Evolutionary conservation across 2,329 filamentous ascomycete species (phyloP).

Genomic region (Aureobasidium zeae): DNA sequence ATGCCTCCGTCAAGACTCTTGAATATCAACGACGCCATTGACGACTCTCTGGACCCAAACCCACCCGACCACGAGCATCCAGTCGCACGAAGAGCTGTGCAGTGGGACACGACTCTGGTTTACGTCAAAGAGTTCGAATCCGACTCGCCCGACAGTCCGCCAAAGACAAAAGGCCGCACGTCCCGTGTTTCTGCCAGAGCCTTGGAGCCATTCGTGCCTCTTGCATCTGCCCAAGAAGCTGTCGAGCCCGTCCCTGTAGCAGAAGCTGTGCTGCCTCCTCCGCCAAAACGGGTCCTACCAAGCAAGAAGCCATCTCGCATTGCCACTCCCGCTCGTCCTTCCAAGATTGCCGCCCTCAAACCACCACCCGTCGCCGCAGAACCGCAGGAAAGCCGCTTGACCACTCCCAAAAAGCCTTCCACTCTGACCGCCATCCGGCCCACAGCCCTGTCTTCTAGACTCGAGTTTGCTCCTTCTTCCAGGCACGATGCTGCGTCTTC

Average conservation of each 20-base stretch:
- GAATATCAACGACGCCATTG: constrained; percentile 31
- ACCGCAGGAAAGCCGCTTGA: not conserved
- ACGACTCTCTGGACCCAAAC: not conserved
- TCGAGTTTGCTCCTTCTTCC: constrained; percentile 6
- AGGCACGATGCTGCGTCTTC: not conserved
- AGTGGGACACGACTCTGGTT: constrained; percentile 39
- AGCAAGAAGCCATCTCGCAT: constrained; percentile 26
- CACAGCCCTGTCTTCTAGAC: constrained; percentile 3
- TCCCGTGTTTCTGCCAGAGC: constrained; percentile 5
- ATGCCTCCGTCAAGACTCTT: constrained; percentile 36
- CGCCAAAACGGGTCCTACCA: constrained; percentile 9
- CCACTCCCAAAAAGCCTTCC: constrained; percentile 19
- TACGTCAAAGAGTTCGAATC: constrained; percentile 34
- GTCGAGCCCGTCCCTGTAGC: not conserved
- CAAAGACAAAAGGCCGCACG: constrained; percentile 1
- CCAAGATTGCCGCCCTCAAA: not conserved
- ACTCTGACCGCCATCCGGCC: not conserved
- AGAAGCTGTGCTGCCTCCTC: not conserved
- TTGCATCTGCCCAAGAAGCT: constrained; percentile 3
- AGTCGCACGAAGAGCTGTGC: constrained; percentile 26
- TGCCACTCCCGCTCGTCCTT: constrained; percentile 25
- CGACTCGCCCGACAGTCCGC: constrained; percentile 18
- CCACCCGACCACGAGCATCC: constrained; percentile 15
- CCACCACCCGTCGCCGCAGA: constrained; percentile 4
- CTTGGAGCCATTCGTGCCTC: constrained; percentile 2